Base-by-base conservation (phyloP, 2,329 filamentous ascomycete species). In the Didymella pomorum region DNA sequence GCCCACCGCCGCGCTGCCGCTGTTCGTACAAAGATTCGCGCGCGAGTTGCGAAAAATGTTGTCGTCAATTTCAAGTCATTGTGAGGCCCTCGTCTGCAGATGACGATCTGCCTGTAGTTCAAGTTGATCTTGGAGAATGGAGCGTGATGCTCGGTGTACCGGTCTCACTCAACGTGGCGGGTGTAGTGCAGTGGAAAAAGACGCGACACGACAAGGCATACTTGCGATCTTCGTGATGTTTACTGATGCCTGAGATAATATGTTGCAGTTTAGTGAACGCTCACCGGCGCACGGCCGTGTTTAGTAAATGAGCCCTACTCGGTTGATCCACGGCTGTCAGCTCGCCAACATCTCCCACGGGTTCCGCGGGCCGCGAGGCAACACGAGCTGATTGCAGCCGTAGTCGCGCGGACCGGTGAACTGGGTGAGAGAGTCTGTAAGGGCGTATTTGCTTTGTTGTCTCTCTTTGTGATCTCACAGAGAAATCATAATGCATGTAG, bases 311-410 rank as follows among this genome's bases (percentile, higher is more conserved):
- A n/a, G 2, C 43, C 28, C 35, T 49, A 44, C 18, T n/a, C 21
- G 37, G 37, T 18, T 18, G n/a, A 49, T 39, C 29, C 23, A 29
- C 29, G 28, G 43, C 29, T 41, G 39, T 29, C 44, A 56, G 41
- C 41, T 28, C 35, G 23, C 23, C n/a, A 26, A 53, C 35, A 7
- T 25, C 44, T 43, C 48, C 21, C 28, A 25, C 52, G 44, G 35
- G 20, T 20, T 51, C 33, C 42, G 23, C 33, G 52, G 56, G 37
- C 12, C 4, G 10, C 37, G 37, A 29, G 26, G 37, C 28, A 35
- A 37, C 42, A 46, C 45, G 26, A 47, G 49, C 43, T 26, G 42
- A 50, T 46, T 20, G 41, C 51, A 51, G 51, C 45, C 45, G 46
- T 31, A 18, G 41, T 50, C 20, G 31, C 12, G 21, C 56, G 50